phyloP scores from a whole-genome alignment of 2,329 filamentous ascomycete species.

The Fusarium compactum region DNA sequence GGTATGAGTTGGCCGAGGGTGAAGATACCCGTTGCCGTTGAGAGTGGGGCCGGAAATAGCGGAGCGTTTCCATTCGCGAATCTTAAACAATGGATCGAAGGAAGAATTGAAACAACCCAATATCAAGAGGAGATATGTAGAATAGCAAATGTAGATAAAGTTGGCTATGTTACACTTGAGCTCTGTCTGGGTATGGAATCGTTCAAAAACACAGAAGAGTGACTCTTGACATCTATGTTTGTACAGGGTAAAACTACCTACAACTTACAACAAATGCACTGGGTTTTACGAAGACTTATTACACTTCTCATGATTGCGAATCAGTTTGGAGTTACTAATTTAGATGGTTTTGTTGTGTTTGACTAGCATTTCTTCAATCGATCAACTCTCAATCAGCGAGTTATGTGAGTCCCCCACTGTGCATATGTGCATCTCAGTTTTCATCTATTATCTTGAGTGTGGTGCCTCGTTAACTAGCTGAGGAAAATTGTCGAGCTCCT shows the following conservation, averaged over 20 bases:
- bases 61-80: rapidly evolving
- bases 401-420: neutral
- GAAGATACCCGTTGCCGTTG: neutral
- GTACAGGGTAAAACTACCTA: neutral
- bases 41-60: slow-evolving; percentile 19
- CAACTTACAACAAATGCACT: too few species aligned
- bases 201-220: neutral
- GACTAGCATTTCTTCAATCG: neutral
- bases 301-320: neutral
- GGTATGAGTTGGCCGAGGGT: slow-evolving; percentile 15
- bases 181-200: rapidly evolving
- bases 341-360: neutral
- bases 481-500: neutral
- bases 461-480: neutral
- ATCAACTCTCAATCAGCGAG: neutral
- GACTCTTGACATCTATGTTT: too few species aligned
- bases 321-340: neutral
- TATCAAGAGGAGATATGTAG: neutral
- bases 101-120: neutral
- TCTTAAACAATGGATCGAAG: neutral
- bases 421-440: neutral
- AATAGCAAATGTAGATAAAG: neutral
- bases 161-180: neutral
- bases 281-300: neutral
- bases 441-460: neutral